Evolutionary conservation across 2,329 filamentous ascomycete genomes (phyloP).

Genomic region (Aspergillus viridinutans): DNA sequence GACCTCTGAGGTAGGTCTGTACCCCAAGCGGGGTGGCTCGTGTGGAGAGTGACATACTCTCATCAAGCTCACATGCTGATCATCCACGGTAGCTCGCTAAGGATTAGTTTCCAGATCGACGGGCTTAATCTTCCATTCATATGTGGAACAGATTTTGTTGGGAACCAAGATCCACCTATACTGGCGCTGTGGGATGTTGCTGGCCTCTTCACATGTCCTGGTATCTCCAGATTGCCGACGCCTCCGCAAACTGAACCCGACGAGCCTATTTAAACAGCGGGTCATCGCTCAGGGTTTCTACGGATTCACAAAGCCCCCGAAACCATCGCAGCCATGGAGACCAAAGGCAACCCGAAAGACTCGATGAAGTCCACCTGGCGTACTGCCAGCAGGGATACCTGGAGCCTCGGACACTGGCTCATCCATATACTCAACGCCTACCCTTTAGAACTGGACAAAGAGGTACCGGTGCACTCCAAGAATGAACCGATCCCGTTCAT

Average conservation of each 20-base stretch:
- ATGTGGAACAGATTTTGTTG: neutral
- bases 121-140: neutral
- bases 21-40: neutral
- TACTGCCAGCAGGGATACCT: constrained; percentile 20
- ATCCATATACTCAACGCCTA: constrained; percentile 30
- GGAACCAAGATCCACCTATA: neutral
- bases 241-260: neutral
- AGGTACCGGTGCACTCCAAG: constrained; percentile 40
- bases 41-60: neutral
- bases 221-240: neutral
- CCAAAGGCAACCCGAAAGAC: constrained; percentile 24
- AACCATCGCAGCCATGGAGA: neutral
- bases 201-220: neutral
- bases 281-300: neutral
- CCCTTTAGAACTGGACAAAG: constrained; percentile 22
- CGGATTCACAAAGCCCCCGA: neutral
- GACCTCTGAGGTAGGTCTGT: neutral
- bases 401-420: constrained; percentile 31
- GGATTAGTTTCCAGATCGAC: neutral
- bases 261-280: neutral
- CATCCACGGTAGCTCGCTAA: neutral
- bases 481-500: constrained; percentile 41
- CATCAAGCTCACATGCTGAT: neutral
- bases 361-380: constrained; percentile 44
- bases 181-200: neutral